Evolutionary conservation across 108 stramenopile genomes (phyloP).

Genomic region (Nannochloropsis oceanica): DNA sequence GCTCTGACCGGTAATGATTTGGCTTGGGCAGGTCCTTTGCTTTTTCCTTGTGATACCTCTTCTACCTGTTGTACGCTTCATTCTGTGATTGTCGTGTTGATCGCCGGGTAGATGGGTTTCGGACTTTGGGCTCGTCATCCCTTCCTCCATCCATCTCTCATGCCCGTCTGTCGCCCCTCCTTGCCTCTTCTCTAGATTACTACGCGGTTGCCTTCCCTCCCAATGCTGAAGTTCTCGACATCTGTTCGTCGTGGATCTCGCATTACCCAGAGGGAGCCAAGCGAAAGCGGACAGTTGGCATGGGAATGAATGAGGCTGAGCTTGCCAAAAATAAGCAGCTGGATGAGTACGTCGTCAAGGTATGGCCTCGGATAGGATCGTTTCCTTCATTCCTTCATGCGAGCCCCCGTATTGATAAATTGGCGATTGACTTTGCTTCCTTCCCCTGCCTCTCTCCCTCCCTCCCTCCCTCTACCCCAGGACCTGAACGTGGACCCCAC

Average conservation of each 20-base stretch:
- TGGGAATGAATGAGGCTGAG: slow-evolving; percentile 78
- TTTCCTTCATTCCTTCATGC: too few species aligned
- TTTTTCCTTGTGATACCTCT: too few species aligned
- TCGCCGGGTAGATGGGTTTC: slow-evolving; percentile 57
- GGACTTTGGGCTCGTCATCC: too few species aligned
- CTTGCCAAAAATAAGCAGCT: slow-evolving; percentile 65
- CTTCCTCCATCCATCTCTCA: too few species aligned
- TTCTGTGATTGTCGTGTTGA: slow-evolving; percentile 42
- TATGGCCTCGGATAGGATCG: not conserved
- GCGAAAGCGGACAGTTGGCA: slow-evolving; percentile 24
- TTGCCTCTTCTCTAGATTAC: slow-evolving; percentile 53
- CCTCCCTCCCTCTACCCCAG: not conserved
- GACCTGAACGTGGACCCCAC: slow-evolving; percentile 71
- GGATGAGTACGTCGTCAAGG: slow-evolving; percentile 56
- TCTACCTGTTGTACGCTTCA: not conserved
- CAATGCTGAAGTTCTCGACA: slow-evolving; percentile 74
- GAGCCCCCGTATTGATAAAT: too few species aligned
- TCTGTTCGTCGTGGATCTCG: slow-evolving; percentile 76
- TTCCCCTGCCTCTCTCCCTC: not conserved
- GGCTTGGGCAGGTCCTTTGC: too few species aligned
- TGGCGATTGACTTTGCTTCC: not conserved
- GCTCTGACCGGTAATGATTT: slow-evolving; percentile 2
- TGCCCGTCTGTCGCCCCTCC: not conserved
- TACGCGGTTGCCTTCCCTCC: slow-evolving; percentile 55
- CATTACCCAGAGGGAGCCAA: slow-evolving; percentile 50